Percentiles rank a stretch among this genome's conserved stretches.
These are phyloP conservation scores for Anastatica hierochuntica DNA, from an alignment of 345 rosid species.

Conservation along the genomic window DNA sequence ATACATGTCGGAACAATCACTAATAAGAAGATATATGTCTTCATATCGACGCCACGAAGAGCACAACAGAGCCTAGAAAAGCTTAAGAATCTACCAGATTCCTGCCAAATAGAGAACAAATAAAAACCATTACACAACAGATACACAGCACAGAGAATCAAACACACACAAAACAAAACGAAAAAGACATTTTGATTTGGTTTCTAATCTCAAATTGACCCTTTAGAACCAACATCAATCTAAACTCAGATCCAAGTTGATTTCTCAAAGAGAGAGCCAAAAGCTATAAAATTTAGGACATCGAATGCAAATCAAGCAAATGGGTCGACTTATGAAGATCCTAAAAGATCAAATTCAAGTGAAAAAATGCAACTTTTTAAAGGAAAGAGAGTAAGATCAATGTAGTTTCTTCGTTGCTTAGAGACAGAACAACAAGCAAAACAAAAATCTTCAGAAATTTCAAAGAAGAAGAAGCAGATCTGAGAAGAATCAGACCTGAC, in stretches of 20 bases:
- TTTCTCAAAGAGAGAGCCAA: too few relatives aligned
- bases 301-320: too few relatives aligned
- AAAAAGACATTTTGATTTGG: too few relatives aligned
- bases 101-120: constrained; percentile 30
- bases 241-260: too few relatives aligned
- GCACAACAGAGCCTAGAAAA: constrained; percentile 66
- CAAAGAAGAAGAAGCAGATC: not conserved
- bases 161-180: too few relatives aligned
- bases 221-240: too few relatives aligned
- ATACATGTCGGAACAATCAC: constrained; percentile 43
- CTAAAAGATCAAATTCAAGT: constrained; percentile 1
- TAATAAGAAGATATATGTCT: constrained; percentile 43
- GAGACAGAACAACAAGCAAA: too few relatives aligned
- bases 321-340: too few relatives aligned
- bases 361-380: not conserved
- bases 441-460: not conserved
- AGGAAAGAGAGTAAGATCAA: not conserved
- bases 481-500: not conserved
- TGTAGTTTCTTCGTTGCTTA: too few relatives aligned
- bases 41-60: constrained; percentile 67
- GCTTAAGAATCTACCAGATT: constrained; percentile 44
- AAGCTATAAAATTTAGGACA: too few relatives aligned
- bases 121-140: not conserved
- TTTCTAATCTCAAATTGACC: too few relatives aligned
- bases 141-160: not conserved